Percentiles rank a stretch among this genome's conserved stretches.
Conservation (phyloP, 768 basidiomycete genomes). For the Ramaria rubella region DNA sequence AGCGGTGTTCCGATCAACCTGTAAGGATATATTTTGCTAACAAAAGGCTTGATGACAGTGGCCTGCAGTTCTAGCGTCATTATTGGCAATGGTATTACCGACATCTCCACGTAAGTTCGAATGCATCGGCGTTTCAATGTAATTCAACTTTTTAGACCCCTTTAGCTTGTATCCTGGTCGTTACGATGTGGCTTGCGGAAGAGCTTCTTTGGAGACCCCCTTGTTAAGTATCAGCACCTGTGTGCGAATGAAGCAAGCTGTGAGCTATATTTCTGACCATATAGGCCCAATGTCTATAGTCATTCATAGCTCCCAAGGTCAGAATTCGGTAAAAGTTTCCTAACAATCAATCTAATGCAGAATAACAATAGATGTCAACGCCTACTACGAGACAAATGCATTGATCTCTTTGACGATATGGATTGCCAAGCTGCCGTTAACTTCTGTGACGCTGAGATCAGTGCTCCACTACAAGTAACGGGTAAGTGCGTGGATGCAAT, state of each 20-base stretch:
- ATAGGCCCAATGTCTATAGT: neutral
- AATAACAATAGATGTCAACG: conserved; percentile 23
- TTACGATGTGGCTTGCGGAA: conserved; percentile 46
- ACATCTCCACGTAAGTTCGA: conserved; percentile 39
- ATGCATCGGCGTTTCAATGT: neutral
- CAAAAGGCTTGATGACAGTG: neutral
- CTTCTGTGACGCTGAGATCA: conserved; percentile 59
- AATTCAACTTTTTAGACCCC: neutral
- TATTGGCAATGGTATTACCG: conserved; percentile 53
- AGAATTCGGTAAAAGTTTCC: neutral
- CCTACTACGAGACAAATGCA: conserved; percentile 37
- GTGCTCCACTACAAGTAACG: conserved; percentile 32
- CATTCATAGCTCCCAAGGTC: neutral
- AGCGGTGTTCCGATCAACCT: conserved; percentile 7
- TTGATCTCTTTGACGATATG: conserved; percentile 60
- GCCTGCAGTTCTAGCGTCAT: conserved; percentile 1
- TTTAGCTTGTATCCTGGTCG: conserved; percentile 33
- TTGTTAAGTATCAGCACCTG: conserved; percentile 34
- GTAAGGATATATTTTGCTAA: neutral
- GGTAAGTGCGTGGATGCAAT: conserved; percentile 26
- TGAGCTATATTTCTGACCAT: conserved; percentile 25
- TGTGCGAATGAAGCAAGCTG: conserved; percentile 54
- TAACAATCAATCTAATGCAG: neutral
- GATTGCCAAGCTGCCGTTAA: conserved; percentile 58
- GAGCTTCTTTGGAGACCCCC: conserved; percentile 44